Conservation (phyloP, 1,139 yeast genomes). For the Eremothecium cymbalariae region DNA sequence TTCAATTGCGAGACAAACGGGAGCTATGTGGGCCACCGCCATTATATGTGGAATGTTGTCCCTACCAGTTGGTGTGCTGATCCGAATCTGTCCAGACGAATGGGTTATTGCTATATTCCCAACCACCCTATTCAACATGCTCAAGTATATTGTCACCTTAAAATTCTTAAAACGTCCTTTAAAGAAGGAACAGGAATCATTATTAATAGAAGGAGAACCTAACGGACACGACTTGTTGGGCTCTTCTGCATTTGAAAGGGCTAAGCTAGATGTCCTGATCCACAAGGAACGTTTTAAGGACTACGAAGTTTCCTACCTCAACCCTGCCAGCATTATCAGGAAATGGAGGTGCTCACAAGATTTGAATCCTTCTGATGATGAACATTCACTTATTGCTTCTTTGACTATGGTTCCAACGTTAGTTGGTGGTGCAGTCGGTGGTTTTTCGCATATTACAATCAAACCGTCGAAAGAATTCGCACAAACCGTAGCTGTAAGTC, state of each 20-base stretch:
- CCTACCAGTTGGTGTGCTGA: constrained; percentile 66
- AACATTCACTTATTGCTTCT: constrained; percentile 33
- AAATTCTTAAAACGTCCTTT: constrained; percentile 34
- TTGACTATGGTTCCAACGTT: constrained; percentile 45
- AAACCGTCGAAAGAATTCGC: too few species aligned
- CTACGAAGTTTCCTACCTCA: constrained; percentile 10
- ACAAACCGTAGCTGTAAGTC: too few species aligned
- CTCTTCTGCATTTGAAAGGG: constrained; percentile 14
- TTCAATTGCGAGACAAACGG: constrained; percentile 67
- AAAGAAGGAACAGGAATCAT: constrained; percentile 16
- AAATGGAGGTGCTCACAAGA: constrained; percentile 22
- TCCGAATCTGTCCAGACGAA: constrained; percentile 75
- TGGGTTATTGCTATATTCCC: constrained; percentile 72
- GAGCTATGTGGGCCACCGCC: constrained; percentile 86
- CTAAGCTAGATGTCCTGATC: constrained; percentile 10
- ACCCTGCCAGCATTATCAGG: constrained; percentile 22
- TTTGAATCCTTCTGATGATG: constrained; percentile 11
- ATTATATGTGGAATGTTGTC: constrained; percentile 75
- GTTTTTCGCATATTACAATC: constrained; percentile 22
- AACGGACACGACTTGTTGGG: constrained; percentile 8
- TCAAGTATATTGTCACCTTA: constrained; percentile 44
- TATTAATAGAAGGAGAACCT: constrained; percentile 8
- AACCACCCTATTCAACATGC: constrained; percentile 41
- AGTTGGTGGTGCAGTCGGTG: constrained; percentile 49
- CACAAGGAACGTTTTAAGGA: constrained; percentile 10